Conservation (phyloP, 2,329 filamentous ascomycete species). For the Xylariaceae sp. region DNA sequence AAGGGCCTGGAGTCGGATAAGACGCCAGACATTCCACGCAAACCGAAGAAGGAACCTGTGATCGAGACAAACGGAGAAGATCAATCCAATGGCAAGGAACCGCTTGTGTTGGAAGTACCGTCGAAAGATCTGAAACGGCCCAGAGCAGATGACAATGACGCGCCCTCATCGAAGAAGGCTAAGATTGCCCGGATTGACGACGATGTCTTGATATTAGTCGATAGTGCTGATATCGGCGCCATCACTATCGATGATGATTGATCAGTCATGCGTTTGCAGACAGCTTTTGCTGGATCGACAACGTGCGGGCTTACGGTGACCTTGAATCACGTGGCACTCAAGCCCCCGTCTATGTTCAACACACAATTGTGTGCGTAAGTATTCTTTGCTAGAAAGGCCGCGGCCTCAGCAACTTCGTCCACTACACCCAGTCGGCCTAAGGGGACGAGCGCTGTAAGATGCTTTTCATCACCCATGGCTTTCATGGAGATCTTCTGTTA, state of each 20-base stretch:
- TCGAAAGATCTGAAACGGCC: conserved; percentile 43
- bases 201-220: conserved; percentile 46
- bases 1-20: conserved; percentile 40
- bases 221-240: conserved; percentile 47
- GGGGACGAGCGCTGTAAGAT: conserved; percentile 52
- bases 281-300: background rate
- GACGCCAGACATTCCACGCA: conserved; percentile 47
- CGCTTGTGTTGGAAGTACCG: conserved; percentile 35
- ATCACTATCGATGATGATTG: conserved; percentile 61
- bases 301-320: background rate
- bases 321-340: conserved; percentile 57
- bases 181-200: conserved; percentile 36
- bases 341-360: conserved; percentile 77
- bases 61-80: conserved; percentile 37
- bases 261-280: conserved; percentile 4
- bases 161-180: conserved; percentile 44
- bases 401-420: conserved; percentile 76
- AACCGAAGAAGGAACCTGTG: conserved; percentile 42
- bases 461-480: conserved; percentile 28
- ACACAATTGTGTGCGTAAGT: conserved; percentile 82
- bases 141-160: conserved; percentile 39
- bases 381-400: conserved; percentile 70
- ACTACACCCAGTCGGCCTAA: conserved; percentile 59
- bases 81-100: conserved; percentile 39
- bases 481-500: conserved; percentile 37